phyloP scores from a whole-genome alignment of 805 yeast genomes.

The Cyberlindnera maclurae region DNA sequence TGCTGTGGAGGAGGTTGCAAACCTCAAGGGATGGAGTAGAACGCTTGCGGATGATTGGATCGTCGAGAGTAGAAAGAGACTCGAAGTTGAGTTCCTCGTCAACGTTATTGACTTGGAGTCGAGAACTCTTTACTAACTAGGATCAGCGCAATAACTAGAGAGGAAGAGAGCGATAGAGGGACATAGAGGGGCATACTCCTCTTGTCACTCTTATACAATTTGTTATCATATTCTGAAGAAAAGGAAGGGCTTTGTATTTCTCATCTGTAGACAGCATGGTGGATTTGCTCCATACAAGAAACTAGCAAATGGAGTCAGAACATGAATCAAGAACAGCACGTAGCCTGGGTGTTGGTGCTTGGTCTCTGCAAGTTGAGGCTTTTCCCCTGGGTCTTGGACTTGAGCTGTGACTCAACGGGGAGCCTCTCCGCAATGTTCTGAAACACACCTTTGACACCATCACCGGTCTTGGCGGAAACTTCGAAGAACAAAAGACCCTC shows the following conservation, averaged over 20 bases:
- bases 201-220: too few relatives aligned
- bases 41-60: conserved; percentile 90
- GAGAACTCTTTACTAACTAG: conserved; percentile 32
- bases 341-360: conserved; percentile 34
- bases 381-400: conserved; percentile 16
- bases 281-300: too few relatives aligned
- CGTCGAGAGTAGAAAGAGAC: conserved; percentile 76
- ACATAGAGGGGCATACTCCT: too few relatives aligned
- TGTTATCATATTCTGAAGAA: too few relatives aligned
- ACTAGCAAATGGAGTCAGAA: too few relatives aligned
- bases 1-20: conserved; percentile 90
- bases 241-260: too few relatives aligned
- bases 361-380: conserved; percentile 36
- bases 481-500: conserved; percentile 43
- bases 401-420: conserved; percentile 24
- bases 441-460: conserved; percentile 41
- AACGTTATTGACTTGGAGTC: conserved; percentile 62
- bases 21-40: conserved; percentile 89
- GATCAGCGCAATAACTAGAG: not conserved
- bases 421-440: conserved; percentile 42
- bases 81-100: conserved; percentile 79
- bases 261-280: too few relatives aligned
- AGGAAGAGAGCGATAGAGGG: not conserved
- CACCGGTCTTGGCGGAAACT: conserved; percentile 54
- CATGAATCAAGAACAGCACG: conserved; percentile 29